Evolutionary conservation across 108 stramenopile species (phyloP).

Genomic region (Fragilaria crotonensis): DNA sequence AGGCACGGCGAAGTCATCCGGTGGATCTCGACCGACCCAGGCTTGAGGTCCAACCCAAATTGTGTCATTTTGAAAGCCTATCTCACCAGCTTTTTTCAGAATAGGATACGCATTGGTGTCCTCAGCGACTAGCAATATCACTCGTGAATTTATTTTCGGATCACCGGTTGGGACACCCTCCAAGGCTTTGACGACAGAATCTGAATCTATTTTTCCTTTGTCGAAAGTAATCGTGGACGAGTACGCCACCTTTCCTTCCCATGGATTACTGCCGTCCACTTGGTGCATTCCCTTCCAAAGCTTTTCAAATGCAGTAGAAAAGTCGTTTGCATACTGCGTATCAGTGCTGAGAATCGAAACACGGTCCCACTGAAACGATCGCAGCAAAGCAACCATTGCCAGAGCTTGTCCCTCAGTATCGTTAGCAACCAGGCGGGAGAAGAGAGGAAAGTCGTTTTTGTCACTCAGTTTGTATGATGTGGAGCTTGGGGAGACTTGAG

Average conservation of each 20-base stretch:
- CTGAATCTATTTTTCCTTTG: too few relatives aligned
- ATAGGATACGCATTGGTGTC: conserved; percentile 8
- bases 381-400: conserved; percentile 1
- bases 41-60: conserved; percentile 8
- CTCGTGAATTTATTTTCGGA: conserved; percentile 9
- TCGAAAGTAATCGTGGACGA: too few relatives aligned
- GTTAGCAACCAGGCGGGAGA: conserved; percentile 9
- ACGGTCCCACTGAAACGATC: conserved; percentile 9
- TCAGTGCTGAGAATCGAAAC: conserved; percentile 11
- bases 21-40: not conserved
- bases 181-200: conserved; percentile 3
- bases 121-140: conserved; percentile 11
- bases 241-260: too few relatives aligned
- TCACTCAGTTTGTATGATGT: conserved; percentile 4
- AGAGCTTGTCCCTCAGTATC: conserved; percentile 7
- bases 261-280: too few relatives aligned
- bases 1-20: not conserved
- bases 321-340: conserved; percentile 8
- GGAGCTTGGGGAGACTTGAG: not conserved
- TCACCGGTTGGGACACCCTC: not conserved
- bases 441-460: conserved; percentile 5
- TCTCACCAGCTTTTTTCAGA: conserved; percentile 4
- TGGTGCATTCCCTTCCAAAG: too few relatives aligned
- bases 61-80: conserved; percentile 8
- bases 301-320: not conserved